Conservation (phyloP, 331 rosid species). For the Cucumis variabilis region DNA sequence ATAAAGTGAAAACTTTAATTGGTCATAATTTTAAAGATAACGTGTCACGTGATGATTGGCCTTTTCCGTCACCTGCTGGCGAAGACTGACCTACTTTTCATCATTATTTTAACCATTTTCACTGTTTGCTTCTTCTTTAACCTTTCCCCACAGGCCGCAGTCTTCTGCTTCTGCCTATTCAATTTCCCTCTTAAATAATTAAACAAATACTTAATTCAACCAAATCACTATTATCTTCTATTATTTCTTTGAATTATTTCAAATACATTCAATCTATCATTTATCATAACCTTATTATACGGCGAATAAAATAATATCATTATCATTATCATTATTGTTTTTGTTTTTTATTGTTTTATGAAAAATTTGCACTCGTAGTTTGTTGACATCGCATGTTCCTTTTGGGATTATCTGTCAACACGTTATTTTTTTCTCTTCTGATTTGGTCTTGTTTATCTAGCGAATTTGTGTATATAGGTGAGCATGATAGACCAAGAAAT, state of each 20-base stretch:
- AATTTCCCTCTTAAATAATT: not conserved
- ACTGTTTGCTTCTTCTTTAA: not conserved
- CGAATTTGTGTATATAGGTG: too few species aligned
- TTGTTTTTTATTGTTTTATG: not conserved
- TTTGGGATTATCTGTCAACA: too few species aligned
- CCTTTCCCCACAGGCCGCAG: not conserved
- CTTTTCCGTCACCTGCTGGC: not conserved
- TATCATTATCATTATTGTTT: not conserved
- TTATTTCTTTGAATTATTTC: conserved; percentile 14
- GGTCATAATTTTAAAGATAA: not conserved
- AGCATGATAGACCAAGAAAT: too few species aligned
- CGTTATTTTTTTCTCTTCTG: too few species aligned
- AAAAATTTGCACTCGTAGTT: too few species aligned
- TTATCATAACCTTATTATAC: not conserved
- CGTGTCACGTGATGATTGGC: not conserved
- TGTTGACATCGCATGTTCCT: not conserved
- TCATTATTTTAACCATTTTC: conserved; percentile 11
- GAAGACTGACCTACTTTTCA: not conserved
- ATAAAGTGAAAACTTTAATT: not conserved
- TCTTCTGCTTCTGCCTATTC: not conserved
- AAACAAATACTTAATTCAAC: not conserved
- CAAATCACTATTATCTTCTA: conserved; percentile 9
- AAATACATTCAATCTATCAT: conserved; percentile 11
- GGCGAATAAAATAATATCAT: not conserved
- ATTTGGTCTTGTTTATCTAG: too few species aligned